Base-by-base conservation (phyloP, 768 basidiomycete species). In the Leccinum longicurvipes region DNA sequence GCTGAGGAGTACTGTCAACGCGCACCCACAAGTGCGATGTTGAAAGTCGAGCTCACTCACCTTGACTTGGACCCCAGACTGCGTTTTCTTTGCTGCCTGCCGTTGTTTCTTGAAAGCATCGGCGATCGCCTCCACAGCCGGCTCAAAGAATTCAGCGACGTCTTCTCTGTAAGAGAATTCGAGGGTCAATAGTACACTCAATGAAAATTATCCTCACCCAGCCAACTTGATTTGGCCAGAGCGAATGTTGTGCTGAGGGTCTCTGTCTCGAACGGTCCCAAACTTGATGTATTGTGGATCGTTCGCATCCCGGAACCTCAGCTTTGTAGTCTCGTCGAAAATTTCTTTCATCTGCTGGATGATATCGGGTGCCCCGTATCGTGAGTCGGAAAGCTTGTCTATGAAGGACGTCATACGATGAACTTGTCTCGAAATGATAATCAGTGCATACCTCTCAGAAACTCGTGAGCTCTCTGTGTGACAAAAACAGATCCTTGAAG, bases 71-170 rank as follows among this genome's bases (percentile, higher is more conserved):
- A 78, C 67, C 45, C 10, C 17, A 17, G 45, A 17, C 3, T 54
- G 48, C 19, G 62, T 53, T 12, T 21, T 32, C 1, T 66, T 62
- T 12, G 59, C 67, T 5, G 55, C 56, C 12, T 50, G n/a, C 2
- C 55, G 57, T 47, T 74, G 72, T 7, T 67, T 57, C 29, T 63
- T 52, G 10, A 80, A 71, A 4, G 72, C 73, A 3, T 68, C 68
- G 2, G 65, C 64, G 9, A 73, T 74, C 1, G 56, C 70, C n/a
- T 68, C 50, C 8, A 79, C 60, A 0, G 79, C 78, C 0, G 75
- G 76, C 39, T 76, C 72, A 54, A 82, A 82, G 46, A 78, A 74
- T 2, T 53, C 57, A 2, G 69, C 71, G 4, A 80, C 67, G 10
- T 74, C 71, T 6, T 61, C 51, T 5, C 78, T 78, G 52, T 12